phyloP scores from a whole-genome alignment of 768 basidiomycete species.

The Mycena filopes region DNA sequence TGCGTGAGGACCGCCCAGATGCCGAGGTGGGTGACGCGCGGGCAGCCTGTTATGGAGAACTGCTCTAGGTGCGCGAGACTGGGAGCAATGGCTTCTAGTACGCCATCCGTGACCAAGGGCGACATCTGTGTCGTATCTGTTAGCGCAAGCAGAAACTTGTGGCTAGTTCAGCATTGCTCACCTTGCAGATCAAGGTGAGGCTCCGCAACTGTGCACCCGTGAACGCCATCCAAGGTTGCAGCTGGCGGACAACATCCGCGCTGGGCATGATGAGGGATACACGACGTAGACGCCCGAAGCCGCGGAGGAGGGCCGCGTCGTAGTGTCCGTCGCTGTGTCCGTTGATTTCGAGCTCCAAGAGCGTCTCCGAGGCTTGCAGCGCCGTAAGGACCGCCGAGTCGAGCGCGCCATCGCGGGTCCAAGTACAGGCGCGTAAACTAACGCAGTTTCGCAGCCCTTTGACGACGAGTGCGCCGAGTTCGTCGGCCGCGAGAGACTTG shows the following conservation, averaged over 20 bases:
- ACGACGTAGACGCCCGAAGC: conserved; percentile 62
- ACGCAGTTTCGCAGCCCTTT: conserved; percentile 68
- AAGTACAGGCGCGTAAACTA: conserved; percentile 72
- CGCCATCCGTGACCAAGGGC: conserved; percentile 64
- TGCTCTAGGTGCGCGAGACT: conserved; percentile 62
- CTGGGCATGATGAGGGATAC: conserved; percentile 84
- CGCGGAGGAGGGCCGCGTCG: conserved; percentile 59
- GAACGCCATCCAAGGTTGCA: conserved; percentile 61
- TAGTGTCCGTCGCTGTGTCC: conserved; percentile 70
- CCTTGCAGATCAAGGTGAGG: conserved; percentile 79
- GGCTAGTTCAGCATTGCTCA: conserved; percentile 37
- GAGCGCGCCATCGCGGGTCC: conserved; percentile 85
- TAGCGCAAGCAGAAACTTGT: neutral
- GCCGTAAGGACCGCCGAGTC: conserved; percentile 67
- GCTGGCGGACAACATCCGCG: conserved; percentile 55
- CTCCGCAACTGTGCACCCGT: conserved; percentile 60
- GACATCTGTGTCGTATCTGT: conserved; percentile 55
- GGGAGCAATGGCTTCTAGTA: conserved; percentile 62
- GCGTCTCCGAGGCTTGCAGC: conserved; percentile 50
- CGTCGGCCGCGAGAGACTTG: conserved; percentile 51
- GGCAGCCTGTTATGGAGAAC: conserved; percentile 73
- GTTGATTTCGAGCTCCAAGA: conserved; percentile 77
- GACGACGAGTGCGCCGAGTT: conserved; percentile 53
- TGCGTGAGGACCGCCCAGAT: conserved; percentile 60
- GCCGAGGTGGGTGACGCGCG: conserved; percentile 72